Conservation (phyloP, 2,329 filamentous ascomycete species). For the Fusarium nygamai region DNA sequence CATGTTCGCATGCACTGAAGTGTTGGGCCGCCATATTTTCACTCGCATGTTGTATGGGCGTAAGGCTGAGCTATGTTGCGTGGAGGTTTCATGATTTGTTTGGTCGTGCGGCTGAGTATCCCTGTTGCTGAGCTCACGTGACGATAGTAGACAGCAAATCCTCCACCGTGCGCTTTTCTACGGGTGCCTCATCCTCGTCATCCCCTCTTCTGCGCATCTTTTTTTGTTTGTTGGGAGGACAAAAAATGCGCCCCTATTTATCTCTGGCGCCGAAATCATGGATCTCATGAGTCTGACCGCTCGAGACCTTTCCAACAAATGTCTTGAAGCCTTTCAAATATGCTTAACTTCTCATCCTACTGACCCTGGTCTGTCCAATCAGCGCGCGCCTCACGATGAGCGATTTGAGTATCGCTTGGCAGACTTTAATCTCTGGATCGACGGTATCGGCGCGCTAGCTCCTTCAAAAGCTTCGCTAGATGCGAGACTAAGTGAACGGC, state of each 20-base stretch:
- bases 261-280: rapidly evolving
- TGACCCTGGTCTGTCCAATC: neutral
- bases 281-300: neutral
- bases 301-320: neutral
- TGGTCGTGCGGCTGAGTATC: neutral
- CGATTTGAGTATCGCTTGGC: neutral
- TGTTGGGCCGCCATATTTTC: rapidly evolving
- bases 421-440: neutral
- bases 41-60: neutral
- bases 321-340: neutral
- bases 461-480: neutral
- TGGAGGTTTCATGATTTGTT: neutral
- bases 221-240: no score
- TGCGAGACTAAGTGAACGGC: neutral
- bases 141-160: neutral
- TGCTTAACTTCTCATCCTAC: rapidly evolving
- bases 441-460: neutral
- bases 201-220: neutral
- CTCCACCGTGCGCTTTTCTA: rapidly evolving
- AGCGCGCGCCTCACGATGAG: neutral
- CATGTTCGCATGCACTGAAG: neutral
- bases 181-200: neutral
- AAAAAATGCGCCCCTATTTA: rapidly evolving
- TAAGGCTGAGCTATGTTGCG: neutral
- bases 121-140: neutral